Conservation (phyloP, 192 early-diverging fungal genomes). For the Funneliformis geosporum region DNA sequence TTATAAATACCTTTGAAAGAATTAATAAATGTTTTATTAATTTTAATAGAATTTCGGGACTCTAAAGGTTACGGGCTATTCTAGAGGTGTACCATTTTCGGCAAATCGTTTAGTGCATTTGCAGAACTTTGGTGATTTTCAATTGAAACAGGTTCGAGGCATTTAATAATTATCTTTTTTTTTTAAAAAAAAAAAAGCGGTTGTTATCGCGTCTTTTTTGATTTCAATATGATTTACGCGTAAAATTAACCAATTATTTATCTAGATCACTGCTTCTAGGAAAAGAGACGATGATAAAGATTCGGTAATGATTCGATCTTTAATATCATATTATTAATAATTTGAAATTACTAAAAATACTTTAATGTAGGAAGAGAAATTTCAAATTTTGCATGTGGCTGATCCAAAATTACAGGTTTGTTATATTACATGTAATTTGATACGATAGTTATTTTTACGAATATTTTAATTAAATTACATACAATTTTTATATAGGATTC, state of each 20-base stretch:
- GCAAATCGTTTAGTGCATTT: constrained; percentile 93
- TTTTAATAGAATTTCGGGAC: constrained; percentile 50
- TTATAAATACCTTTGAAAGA: not conserved
- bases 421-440: not conserved
- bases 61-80: constrained; percentile 82
- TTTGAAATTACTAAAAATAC: not conserved
- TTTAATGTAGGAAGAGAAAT: not conserved
- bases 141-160: constrained; percentile 64
- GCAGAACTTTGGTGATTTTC: constrained; percentile 93
- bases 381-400: not conserved
- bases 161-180: no score
- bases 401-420: not conserved
- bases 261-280: not conserved
- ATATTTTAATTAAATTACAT: not conserved
- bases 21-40: not conserved
- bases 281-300: constrained; percentile 16
- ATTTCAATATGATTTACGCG: constrained; percentile 1
- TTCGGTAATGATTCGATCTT: not conserved
- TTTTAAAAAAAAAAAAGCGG: no score
- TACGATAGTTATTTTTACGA: not conserved
- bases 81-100: constrained; percentile 81
- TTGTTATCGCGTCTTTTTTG: constrained; percentile 35
- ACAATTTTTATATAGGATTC: constrained; percentile 53
- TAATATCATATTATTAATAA: not conserved
- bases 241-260: not conserved